These are phyloP conservation scores for Symmetrospora coprosmae DNA, from an alignment of 768 basidiomycete genomes.

Conservation along the genomic window DNA sequence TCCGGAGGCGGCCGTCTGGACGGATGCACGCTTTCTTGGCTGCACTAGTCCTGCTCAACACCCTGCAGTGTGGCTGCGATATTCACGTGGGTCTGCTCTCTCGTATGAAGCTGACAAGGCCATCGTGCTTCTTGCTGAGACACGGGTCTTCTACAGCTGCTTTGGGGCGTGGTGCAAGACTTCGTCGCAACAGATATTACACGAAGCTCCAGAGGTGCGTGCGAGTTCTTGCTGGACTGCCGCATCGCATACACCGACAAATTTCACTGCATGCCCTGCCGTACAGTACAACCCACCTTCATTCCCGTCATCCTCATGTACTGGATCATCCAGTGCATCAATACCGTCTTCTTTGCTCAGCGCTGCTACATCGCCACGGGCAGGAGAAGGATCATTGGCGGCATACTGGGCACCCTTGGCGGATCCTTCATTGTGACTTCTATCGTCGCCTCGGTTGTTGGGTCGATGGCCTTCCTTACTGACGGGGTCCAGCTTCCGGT, in stretches of 20 bases:
- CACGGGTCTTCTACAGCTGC: too few relatives aligned
- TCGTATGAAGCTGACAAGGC: neutral
- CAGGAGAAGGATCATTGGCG: neutral
- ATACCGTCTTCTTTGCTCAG: neutral
- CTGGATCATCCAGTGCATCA: neutral
- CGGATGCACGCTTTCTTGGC: neutral
- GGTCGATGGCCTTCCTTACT: too few relatives aligned
- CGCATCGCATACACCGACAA: too few relatives aligned
- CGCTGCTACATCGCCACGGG: neutral
- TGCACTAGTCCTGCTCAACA: neutral
- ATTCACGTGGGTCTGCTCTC: neutral
- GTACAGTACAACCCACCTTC: too few relatives aligned
- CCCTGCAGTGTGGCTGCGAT: neutral
- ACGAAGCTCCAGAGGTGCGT: too few relatives aligned
- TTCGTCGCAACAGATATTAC: too few relatives aligned
- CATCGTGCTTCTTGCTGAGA: neutral
- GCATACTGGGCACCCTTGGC: neutral
- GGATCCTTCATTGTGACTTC: too few relatives aligned
- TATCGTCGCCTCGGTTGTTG: too few relatives aligned
- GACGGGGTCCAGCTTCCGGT: too few relatives aligned
- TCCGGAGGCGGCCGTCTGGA: neutral
- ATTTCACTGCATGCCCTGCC: too few relatives aligned
- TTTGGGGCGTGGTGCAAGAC: too few relatives aligned
- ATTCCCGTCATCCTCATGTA: neutral
- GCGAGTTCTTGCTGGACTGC: too few relatives aligned